A percentile compares a stretch with the other conserved stretches of the same genome.
Conservation (phyloP, 2,329 filamentous ascomycete genomes). For the Hymenoscyphus salicellus region DNA sequence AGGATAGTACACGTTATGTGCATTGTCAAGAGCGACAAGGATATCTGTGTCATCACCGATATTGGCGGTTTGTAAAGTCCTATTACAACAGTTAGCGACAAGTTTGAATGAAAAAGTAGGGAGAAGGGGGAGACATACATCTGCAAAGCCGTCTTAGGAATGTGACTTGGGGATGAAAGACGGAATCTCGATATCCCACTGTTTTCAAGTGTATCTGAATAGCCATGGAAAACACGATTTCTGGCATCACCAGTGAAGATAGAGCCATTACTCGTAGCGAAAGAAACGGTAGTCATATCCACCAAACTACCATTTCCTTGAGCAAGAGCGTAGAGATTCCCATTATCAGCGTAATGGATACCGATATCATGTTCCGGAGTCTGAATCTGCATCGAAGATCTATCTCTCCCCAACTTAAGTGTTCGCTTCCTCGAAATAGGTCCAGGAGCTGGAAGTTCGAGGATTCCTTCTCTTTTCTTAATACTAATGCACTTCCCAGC, state of each 20-base stretch:
- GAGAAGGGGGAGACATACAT: neutral
- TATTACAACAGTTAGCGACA: neutral
- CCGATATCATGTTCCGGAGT: constrained; percentile 8
- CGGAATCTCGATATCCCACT: constrained; percentile 10
- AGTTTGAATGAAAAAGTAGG: neutral
- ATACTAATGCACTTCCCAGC: constrained; percentile 6
- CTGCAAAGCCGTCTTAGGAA: constrained; percentile 8
- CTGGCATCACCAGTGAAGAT: constrained; percentile 10
- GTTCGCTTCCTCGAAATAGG: neutral
- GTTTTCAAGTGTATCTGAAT: constrained; percentile 8
- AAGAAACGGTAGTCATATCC: constrained; percentile 12
- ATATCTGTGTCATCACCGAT: neutral
- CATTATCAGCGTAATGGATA: constrained; percentile 12
- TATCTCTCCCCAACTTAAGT: neutral
- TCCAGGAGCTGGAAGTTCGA: neutral
- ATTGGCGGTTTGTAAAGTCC: constrained; percentile 4
- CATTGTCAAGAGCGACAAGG: constrained; percentile 4
- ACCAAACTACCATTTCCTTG: constrained; percentile 6
- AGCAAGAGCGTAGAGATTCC: constrained; percentile 9
- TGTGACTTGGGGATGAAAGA: constrained; percentile 4
- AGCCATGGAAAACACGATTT: constrained; percentile 10
- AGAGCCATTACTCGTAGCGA: neutral
- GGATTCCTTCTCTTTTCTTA: constrained; percentile 5
- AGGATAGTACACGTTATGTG: constrained; percentile 4
- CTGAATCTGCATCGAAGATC: constrained; percentile 6